Percentiles rank a stretch among this genome's conserved stretches.
Conservation (phyloP, 2,329 filamentous ascomycete species). For the Metarhizium anisopliae region DNA sequence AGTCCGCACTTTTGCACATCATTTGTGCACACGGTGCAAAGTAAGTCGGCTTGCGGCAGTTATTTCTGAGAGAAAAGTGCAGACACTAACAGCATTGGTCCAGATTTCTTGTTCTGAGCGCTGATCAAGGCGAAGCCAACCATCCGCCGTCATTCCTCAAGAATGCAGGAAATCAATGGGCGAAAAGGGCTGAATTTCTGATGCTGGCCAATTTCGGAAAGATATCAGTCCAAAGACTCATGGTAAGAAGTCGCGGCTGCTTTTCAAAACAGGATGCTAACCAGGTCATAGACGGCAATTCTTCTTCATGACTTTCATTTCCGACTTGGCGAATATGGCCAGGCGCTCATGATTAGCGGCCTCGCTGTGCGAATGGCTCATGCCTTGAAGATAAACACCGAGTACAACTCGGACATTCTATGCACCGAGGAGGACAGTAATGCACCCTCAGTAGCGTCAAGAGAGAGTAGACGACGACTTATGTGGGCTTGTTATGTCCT, state of each 20-base stretch:
- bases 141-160: conserved; percentile 20
- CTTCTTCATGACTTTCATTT: conserved; percentile 31
- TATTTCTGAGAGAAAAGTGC: no score
- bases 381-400: conserved; percentile 29
- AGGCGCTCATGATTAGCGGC: conserved; percentile 32
- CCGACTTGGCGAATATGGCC: conserved; percentile 28
- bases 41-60: conserved; percentile 12
- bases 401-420: conserved; percentile 28
- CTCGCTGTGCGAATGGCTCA: conserved; percentile 32
- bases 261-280: neutral
- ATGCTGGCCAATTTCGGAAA: conserved; percentile 29
- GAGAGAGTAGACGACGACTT: conserved; percentile 28
- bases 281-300: conserved; percentile 21
- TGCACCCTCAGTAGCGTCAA: conserved; percentile 25
- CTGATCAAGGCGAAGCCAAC: conserved; percentile 20
- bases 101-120: conserved; percentile 25
- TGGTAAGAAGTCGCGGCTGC: conserved; percentile 17
- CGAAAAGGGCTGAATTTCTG: conserved; percentile 26
- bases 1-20: conserved; percentile 26
- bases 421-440: conserved; percentile 22
- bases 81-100: neutral
- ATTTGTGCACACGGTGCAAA: conserved; percentile 30
- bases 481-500: conserved; percentile 35
- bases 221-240: conserved; percentile 28
- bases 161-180: conserved; percentile 28